Evolutionary conservation across 2,329 filamentous ascomycete species (phyloP), one percentile per base, ranked within the genome.

Genomic region (Mycosphaerella sp.): DNA sequence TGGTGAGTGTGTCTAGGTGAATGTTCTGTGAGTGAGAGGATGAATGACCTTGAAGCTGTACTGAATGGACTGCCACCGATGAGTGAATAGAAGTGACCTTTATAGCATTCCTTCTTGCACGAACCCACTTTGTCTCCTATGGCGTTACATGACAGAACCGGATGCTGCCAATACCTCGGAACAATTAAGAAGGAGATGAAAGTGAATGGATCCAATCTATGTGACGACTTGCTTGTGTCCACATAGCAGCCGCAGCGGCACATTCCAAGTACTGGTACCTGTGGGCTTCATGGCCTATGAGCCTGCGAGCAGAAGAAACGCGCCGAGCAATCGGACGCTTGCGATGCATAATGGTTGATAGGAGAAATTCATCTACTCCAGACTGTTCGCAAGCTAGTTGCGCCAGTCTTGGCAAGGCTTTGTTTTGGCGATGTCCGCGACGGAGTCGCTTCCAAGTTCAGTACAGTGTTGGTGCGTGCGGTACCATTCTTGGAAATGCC

Each of bases 1-100:
- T 54, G 35, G 14, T 12, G 44, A 50, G 4, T 25, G 21, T 25
- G 7, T 25, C 5, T 25, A 53, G 34, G 42, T 43, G 34, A 27
- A 43, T 50, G 18, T 21, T 6, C 25, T 34, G 43, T 32, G 45
- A 40, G 37, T 41, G 50, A 53, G 37, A 53, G 54, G 46, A 25
- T 43, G 27, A 25, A 25, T 18, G 36, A 48, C 48, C 28, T 40
- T 17, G 30, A 27, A 34, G 14, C 14, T 46, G 14, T 43, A 18
- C 18, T 34, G 28, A 17, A 25, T 48, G 40, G 41, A 18, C 14
- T 41, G 17, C 17, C 25, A 35, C 9, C 12, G 28, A 21, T 14
- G n/a, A 41, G 34, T n/a, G 28, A 16, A 14, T 6, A n/a, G 34
- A 17, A 39, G 39, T n/a, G 14, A 12, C 25, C 18, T 37, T 41